phyloP scores from a whole-genome alignment of 805 yeast species.

The Candida manassasensis region DNA sequence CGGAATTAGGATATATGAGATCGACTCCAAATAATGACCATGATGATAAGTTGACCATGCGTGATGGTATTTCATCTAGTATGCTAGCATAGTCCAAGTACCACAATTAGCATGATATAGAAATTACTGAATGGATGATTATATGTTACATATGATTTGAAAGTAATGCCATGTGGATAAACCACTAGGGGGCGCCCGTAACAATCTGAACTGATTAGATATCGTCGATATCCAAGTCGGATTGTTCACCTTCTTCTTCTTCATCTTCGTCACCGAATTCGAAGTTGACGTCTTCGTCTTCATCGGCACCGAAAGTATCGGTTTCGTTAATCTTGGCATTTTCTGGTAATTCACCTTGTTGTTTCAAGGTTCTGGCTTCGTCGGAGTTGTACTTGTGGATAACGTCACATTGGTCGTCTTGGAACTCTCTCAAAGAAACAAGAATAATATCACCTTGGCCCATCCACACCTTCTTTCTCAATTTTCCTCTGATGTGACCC shows the following conservation, averaged over 20 bases:
- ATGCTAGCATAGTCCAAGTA: too few species aligned
- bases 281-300: conserved; percentile 95
- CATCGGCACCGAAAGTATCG: conserved; percentile 93
- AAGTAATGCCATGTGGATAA: too few species aligned
- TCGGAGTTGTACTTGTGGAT: conserved; percentile 95
- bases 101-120: too few species aligned
- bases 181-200: too few species aligned
- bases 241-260: conserved; percentile 66
- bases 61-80: too few species aligned
- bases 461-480: conserved; percentile 99
- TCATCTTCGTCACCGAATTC: conserved; percentile 94
- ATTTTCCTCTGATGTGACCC: conserved; percentile 98
- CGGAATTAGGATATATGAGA: too few species aligned
- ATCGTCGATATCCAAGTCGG: conserved; percentile 87
- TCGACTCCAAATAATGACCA: too few species aligned
- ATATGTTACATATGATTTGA: too few species aligned
- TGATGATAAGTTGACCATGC: too few species aligned
- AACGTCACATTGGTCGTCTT: conserved; percentile 97
- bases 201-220: conserved; percentile 43
- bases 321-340: conserved; percentile 96
- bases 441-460: conserved; percentile 96
- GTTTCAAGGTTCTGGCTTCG: conserved; percentile 95
- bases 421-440: conserved; percentile 96
- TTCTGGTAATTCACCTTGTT: conserved; percentile 96
- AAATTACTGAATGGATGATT: too few species aligned